Percentiles rank a stretch among this genome's conserved stretches.
phyloP scores from a whole-genome alignment of 2,329 filamentous ascomycete species.

The Chaetomiaceae sp. region DNA sequence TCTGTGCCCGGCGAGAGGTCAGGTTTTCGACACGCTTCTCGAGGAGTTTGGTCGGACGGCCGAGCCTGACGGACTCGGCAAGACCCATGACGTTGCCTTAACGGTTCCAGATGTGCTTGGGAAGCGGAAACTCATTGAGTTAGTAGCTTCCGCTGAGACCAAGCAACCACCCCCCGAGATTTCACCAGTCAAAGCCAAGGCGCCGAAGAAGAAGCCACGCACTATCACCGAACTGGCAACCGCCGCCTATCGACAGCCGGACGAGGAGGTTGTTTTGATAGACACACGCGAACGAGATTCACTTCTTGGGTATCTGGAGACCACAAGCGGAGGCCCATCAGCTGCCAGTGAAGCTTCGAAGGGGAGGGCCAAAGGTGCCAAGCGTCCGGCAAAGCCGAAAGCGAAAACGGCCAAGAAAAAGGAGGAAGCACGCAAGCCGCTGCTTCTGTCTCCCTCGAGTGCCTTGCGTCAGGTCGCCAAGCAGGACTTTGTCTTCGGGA shows the following conservation, averaged over 20 bases:
- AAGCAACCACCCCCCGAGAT: slow-evolving; percentile 23
- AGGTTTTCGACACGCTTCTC: slow-evolving; percentile 40
- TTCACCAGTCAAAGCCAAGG: slow-evolving; percentile 43
- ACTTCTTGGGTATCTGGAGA: slow-evolving; percentile 41
- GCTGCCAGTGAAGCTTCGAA: slow-evolving; percentile 27
- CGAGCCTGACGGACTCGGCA: background rate
- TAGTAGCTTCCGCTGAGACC: slow-evolving; percentile 34
- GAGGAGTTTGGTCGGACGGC: slow-evolving; percentile 37
- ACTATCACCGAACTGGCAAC: slow-evolving; percentile 76
- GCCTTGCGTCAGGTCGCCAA: slow-evolving; percentile 59
- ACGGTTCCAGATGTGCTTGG: slow-evolving; percentile 33
- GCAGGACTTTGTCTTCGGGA: slow-evolving; percentile 79
- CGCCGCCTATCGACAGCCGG: slow-evolving; percentile 53
- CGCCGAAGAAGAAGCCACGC: slow-evolving; percentile 60
- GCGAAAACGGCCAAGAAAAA: slow-evolving; percentile 32
- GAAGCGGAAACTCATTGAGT: slow-evolving; percentile 53
- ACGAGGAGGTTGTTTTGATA: slow-evolving; percentile 30
- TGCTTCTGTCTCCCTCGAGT: slow-evolving; percentile 61
- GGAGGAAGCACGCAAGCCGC: slow-evolving; percentile 34
- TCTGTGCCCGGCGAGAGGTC: slow-evolving; percentile 11
- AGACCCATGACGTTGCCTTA: slow-evolving; percentile 5
- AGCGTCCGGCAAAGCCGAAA: slow-evolving; percentile 28
- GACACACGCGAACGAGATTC: slow-evolving; percentile 31
- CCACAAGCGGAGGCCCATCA: slow-evolving; percentile 29
- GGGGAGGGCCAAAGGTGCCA: slow-evolving; percentile 34